Conservation (phyloP, 2,329 filamentous ascomycete genomes). For the Penicillium polonicum region DNA sequence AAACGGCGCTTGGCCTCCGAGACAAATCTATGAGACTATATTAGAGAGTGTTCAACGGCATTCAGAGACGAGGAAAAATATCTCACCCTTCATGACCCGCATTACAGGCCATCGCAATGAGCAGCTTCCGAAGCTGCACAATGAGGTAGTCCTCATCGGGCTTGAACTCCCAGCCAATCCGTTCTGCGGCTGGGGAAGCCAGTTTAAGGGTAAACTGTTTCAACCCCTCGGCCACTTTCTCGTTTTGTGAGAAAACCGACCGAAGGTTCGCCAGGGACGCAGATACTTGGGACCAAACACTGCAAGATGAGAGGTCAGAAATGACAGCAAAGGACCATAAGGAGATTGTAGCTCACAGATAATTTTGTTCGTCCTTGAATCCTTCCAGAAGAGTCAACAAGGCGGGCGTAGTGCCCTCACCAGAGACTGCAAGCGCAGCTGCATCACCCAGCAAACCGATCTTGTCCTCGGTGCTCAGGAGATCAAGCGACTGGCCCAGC, state of each 20-base stretch:
- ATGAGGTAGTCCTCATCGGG: constrained; percentile 76
- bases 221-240: constrained; percentile 68
- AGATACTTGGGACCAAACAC: constrained; percentile 82
- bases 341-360: constrained; percentile 54
- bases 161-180: constrained; percentile 83
- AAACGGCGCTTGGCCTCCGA: constrained; percentile 77
- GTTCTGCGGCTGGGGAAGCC: constrained; percentile 69
- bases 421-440: constrained; percentile 82
- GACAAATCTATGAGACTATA: constrained; percentile 54
- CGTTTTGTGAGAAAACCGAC: constrained; percentile 79
- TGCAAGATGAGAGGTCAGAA: constrained; percentile 28
- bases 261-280: constrained; percentile 74
- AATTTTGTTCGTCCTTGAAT: constrained; percentile 78
- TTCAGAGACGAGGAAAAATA: neutral
- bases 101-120: constrained; percentile 72
- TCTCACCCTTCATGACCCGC: constrained; percentile 72
- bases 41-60: neutral
- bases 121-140: constrained; percentile 75
- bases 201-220: constrained; percentile 78
- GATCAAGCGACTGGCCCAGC: constrained; percentile 72
- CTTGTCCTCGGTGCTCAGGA: constrained; percentile 81
- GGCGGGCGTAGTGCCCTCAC: constrained; percentile 76
- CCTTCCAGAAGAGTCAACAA: constrained; percentile 80
- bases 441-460: constrained; percentile 90
- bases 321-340: neutral